Percentiles rank a stretch among this genome's conserved stretches.
Conservation (phyloP, 2,329 filamentous ascomycete genomes). For the Emmonsia crescens region DNA sequence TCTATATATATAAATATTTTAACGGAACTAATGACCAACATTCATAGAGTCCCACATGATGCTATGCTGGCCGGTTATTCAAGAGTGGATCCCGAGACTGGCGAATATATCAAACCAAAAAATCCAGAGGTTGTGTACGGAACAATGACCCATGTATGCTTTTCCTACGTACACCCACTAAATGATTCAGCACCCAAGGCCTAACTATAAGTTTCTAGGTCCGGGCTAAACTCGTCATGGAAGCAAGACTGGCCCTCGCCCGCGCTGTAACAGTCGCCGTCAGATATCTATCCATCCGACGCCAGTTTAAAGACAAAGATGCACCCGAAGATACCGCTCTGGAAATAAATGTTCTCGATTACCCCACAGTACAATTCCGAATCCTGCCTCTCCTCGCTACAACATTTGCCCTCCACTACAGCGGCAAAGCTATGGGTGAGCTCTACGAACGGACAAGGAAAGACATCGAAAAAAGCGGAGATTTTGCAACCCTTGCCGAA, state of each 20-base stretch:
- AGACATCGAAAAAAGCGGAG: conserved; percentile 37
- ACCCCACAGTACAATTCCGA: conserved; percentile 44
- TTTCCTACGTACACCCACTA: not conserved
- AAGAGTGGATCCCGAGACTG: conserved; percentile 9
- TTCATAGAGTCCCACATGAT: conserved; percentile 8
- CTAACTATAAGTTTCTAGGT: conserved; percentile 5
- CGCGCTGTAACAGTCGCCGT: conserved; percentile 44
- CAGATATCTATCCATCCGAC: conserved; percentile 39
- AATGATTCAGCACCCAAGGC: not conserved
- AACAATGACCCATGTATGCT: conserved; percentile 9
- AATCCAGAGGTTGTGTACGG: conserved; percentile 12
- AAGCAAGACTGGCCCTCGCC: conserved; percentile 42
- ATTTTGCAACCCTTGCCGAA: conserved; percentile 40
- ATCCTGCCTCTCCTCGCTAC: conserved; percentile 44
- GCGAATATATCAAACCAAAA: conserved; percentile 11
- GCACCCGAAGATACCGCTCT: conserved; percentile 23
- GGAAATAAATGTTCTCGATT: conserved; percentile 41
- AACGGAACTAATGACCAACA: not conserved
- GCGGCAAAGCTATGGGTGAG: conserved; percentile 37
- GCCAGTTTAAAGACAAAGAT: conserved; percentile 43
- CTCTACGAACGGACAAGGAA: conserved; percentile 37
- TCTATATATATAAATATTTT: not conserved
- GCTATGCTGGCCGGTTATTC: conserved; percentile 12
- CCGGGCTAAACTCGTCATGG: conserved; percentile 26
- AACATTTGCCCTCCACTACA: conserved; percentile 40